phyloP scores from a whole-genome alignment of 2,329 filamentous ascomycete species.

The Aureobasidium uvarum region DNA sequence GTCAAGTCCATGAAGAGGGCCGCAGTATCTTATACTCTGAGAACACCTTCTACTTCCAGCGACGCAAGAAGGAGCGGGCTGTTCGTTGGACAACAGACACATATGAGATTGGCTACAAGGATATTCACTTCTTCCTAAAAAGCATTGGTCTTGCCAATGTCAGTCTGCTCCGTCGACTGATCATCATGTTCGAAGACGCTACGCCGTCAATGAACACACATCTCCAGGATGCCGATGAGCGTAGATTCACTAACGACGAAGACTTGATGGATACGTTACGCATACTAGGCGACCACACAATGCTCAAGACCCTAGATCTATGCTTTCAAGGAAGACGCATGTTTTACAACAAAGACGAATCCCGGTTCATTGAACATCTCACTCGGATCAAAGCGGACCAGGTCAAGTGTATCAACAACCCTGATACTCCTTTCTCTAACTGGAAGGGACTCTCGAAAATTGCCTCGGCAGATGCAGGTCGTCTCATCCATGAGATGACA shows the following conservation, averaged over 20 bases:
- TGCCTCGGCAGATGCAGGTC: constrained; percentile 2
- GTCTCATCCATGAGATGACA: constrained; percentile 18
- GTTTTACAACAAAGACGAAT: constrained; percentile 38
- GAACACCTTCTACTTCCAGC: constrained; percentile 49
- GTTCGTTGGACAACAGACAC: constrained; percentile 40
- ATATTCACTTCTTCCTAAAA: constrained; percentile 47
- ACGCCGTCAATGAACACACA: constrained; percentile 43
- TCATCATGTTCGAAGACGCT: constrained; percentile 49
- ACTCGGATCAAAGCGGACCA: constrained; percentile 47
- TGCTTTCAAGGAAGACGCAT: constrained; percentile 45
- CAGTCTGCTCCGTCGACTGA: constrained; percentile 47
- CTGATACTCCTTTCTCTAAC: constrained; percentile 28
- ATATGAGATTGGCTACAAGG: constrained; percentile 50
- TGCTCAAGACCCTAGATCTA: constrained; percentile 46
- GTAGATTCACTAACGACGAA: constrained; percentile 51
- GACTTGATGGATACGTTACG: constrained; percentile 48
- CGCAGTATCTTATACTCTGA: constrained; percentile 52
- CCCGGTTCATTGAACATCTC: constrained; percentile 48
- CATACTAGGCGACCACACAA: constrained; percentile 43
- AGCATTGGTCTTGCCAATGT: constrained; percentile 51
- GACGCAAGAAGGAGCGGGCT: constrained; percentile 39
- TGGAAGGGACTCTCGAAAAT: constrained; percentile 18
- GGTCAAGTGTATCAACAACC: constrained; percentile 38
- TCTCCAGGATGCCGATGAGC: constrained; percentile 42
- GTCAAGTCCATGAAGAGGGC: constrained; percentile 47